Evolutionary conservation across 2,329 filamentous ascomycete species (phyloP).

Genomic region (Fusarium sp.): DNA sequence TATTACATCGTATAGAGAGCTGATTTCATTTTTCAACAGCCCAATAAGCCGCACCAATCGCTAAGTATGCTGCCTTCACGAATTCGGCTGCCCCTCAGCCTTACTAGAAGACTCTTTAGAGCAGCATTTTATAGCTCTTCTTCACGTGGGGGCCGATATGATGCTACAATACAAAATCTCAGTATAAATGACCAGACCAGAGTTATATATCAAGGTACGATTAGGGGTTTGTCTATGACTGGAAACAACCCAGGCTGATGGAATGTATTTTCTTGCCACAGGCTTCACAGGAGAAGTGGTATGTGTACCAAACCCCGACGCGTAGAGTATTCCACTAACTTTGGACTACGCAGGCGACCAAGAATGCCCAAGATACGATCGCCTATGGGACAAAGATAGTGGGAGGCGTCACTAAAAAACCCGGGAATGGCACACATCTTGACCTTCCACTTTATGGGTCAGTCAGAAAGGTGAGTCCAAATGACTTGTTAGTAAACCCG

Average conservation of each 20-base stretch:
- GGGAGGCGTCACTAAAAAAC: constrained; percentile 55
- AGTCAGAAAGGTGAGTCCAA: constrained; percentile 48
- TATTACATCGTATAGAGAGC: background rate
- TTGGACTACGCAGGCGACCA: constrained; percentile 49
- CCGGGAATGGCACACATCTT: constrained; percentile 52
- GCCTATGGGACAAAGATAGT: constrained; percentile 55
- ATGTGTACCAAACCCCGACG: constrained; percentile 5
- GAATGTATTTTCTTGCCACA: constrained; percentile 4
- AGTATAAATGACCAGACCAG: background rate
- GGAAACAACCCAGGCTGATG: background rate
- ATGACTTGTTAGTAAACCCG: rapidly evolving
- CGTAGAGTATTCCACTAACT: background rate
- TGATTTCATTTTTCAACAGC: background rate
- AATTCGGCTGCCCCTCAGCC: background rate
- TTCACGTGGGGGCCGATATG: background rate
- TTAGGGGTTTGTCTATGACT: background rate
- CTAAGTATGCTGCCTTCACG: background rate
- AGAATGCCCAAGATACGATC: constrained; percentile 55
- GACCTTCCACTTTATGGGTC: constrained; percentile 54
- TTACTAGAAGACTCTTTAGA: background rate
- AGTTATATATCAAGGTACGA: constrained; percentile 8
- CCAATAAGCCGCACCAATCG: background rate
- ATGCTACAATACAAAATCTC: constrained; percentile 1
- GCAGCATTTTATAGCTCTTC: background rate
- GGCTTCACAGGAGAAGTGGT: constrained; percentile 57